Base-by-base conservation (phyloP, 768 basidiomycete genomes). In the Hygrocybe punicea region DNA sequence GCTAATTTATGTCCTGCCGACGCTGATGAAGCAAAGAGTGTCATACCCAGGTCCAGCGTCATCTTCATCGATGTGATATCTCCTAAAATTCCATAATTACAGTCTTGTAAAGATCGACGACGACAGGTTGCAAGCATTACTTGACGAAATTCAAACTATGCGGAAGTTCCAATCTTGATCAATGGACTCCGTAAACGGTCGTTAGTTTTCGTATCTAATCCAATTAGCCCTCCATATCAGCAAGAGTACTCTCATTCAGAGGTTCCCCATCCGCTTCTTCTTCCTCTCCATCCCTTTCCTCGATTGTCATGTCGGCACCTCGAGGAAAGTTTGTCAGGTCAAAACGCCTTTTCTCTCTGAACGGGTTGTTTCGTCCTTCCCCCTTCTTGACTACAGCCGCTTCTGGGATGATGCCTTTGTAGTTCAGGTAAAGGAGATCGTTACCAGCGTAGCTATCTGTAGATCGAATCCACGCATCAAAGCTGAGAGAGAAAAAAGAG, bases 21-120 rank as follows among this genome's bases (percentile, higher is more conserved):
- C 57, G 82, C 90, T 4, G 93, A 96, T 62, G 94, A 96, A 71
- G 89, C 93, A 24, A 95, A 93, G 76, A 93, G 93, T 64, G 81
- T 93, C 53, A 77, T 96, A 34, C 93, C 93, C 6, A 95, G 92
- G 93, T 88, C 8, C 52, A 17, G 75, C 9, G 11, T 10, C 40
- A 52, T 24, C 0, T 51, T 48, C 25, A 8, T 37, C 16, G 13
- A 4, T 14, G 25, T 19, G 7, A n/a, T 35, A 3, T 40, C 47
- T 14, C 48, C 50, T 4, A 35, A 35, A 36, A 14, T 13, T 33
- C 19, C 51, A 21, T 39, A 6, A 37, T 46, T 39, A 6, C 53
- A 93, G 93, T 70, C 80, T 96, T 25, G 85, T 89, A 21, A 92
- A 92, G 67, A 83, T 92, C 51, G 93, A 95, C 58, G 93, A 95